Evolutionary conservation across 208 protist species (phyloP), one percentile per base, ranked within the genome.

Genomic region (Porcisia hertigi): DNA sequence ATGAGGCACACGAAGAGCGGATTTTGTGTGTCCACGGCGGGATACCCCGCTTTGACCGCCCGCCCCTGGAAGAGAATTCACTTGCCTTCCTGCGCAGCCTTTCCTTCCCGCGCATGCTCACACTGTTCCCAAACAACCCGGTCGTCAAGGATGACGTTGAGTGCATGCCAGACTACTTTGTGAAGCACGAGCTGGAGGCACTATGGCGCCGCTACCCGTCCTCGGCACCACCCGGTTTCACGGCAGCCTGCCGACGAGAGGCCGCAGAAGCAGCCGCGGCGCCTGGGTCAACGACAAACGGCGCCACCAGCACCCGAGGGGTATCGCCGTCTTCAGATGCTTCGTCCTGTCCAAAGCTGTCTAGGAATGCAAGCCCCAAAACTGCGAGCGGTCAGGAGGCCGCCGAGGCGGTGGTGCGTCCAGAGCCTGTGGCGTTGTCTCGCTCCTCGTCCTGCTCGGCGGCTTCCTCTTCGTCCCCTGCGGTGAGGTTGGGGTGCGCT

Each of bases 11-110:
- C 70, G 84, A 85, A 69, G 86, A 89, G 69, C 83, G 86, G 58
- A 88, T 96, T 58, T 82, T 96, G 72, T 94, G 90, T 75, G 83
- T 86, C 8, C 92, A 96, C 82, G 92, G 92, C 36, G 92, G 92
- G 64, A 90, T 96, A 53, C 87, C 89, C 5, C 87, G 88, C 76
- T 91, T 91, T 71, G 83, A 82, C 64, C 70, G 73, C 49, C 80
- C 79, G 2, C 88, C 87, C n/a, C 77, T 71, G 20, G 85, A 89
- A 45, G 86, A 91, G 54, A 81, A 85, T 79, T 71, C 79, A 23
- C 83, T 94, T 20, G 71, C 69, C 41, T 83, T 81, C 57, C 81
- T 95, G 34, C 82, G 85, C 60, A 80, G 70, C 11, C 77, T 86
- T 41, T 60, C 79, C 52, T 93, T 93, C 69, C 87, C 91, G 1